Conservation (phyloP, 805 yeast genomes). For the Kurtzmaniella cleridarum region DNA sequence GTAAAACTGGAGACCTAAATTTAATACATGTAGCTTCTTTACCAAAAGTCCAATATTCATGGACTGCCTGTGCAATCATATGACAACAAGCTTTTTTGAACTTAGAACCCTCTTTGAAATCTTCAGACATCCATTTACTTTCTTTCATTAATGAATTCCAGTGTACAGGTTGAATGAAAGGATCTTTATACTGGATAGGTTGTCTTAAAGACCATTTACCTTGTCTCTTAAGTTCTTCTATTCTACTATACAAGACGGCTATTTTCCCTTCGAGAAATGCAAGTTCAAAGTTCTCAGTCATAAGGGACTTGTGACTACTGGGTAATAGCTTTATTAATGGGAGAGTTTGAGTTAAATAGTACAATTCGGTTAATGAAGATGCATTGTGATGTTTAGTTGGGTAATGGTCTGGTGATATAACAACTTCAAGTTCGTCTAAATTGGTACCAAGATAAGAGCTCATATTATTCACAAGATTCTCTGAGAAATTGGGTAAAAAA, state of each 20-base stretch:
- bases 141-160: conserved; percentile 76
- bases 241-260: conserved; percentile 82
- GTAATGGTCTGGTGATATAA: conserved; percentile 38
- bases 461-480: no score
- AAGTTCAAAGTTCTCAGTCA: conserved; percentile 80
- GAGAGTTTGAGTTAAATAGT: conserved; percentile 80
- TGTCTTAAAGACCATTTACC: conserved; percentile 91
- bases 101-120: conserved; percentile 65
- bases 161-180: conserved; percentile 44
- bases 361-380: conserved; percentile 74
- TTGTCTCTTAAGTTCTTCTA: conserved; percentile 83
- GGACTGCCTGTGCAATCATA: conserved; percentile 63
- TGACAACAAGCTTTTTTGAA: conserved; percentile 67
- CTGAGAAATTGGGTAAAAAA: no score
- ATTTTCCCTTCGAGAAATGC: conserved; percentile 87
- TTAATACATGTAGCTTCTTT: conserved; percentile 52
- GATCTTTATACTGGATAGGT: conserved; percentile 67
- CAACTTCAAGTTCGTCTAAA: conserved; percentile 28
- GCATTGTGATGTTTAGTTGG: conserved; percentile 36
- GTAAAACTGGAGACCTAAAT: conserved; percentile 36
- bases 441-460: conserved; percentile 12
- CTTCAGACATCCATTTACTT: conserved; percentile 78
- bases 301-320: conserved; percentile 77
- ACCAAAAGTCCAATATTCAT: conserved; percentile 77
- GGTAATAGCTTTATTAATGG: conserved; percentile 80